These are phyloP conservation scores for Komagataella pseudopastoris DNA, from an alignment of 805 yeast species.

Conservation along the genomic window DNA sequence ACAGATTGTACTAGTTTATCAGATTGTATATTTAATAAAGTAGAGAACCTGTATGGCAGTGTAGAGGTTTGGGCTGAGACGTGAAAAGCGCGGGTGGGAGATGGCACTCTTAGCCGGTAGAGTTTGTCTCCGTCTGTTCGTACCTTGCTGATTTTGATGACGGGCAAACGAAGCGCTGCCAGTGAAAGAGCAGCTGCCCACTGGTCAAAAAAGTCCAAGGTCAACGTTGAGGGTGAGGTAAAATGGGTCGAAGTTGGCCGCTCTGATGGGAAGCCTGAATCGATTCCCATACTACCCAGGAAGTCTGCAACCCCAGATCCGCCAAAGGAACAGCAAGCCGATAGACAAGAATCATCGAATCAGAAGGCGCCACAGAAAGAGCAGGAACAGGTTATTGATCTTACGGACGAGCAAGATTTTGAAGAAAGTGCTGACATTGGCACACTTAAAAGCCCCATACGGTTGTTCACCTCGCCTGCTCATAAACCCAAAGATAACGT, in stretches of 20 bases:
- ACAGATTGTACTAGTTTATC: constrained; percentile 85
- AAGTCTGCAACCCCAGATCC: neutral
- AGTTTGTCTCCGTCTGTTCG: neutral
- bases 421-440: neutral
- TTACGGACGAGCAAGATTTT: neutral
- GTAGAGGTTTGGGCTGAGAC: neutral
- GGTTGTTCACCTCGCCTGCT: neutral
- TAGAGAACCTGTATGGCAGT: constrained; percentile 4
- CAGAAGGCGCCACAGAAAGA: neutral
- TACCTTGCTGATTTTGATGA: constrained; percentile 1
- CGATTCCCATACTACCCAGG: neutral
- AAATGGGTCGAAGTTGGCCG: neutral
- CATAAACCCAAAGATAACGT: constrained; percentile 7
- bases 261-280: neutral
- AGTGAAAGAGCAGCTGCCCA: constrained; percentile 1
- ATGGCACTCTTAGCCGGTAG: neutral
- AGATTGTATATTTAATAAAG: neutral
- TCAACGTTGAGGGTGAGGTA: neutral
- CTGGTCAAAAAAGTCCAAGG: neutral
- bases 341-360: neutral
- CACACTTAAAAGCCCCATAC: neutral
- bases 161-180: constrained; percentile 4
- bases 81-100: neutral
- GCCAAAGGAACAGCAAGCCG: neutral
- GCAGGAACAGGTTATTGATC: neutral